phyloP scores from a whole-genome alignment of 805 yeast species.

The Cyberlindnera veronae region DNA sequence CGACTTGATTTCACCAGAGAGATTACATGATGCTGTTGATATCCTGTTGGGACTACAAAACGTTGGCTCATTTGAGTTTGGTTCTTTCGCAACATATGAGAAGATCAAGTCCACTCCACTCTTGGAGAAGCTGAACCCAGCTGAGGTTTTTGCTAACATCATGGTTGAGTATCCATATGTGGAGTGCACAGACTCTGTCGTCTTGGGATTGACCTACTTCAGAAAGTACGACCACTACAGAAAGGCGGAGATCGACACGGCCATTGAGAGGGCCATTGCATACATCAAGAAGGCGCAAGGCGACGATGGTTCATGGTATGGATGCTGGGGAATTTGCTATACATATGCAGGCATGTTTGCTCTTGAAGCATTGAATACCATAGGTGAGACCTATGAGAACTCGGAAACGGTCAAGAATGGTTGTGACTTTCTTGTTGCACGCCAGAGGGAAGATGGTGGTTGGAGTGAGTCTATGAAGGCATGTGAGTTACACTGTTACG shows the following conservation, averaged over 20 bases:
- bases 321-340: conserved; percentile 96
- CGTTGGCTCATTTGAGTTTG: conserved; percentile 71
- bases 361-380: conserved; percentile 78
- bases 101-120: conserved; percentile 74
- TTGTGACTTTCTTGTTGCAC: conserved; percentile 75
- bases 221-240: conserved; percentile 63
- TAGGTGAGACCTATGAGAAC: conserved; percentile 59
- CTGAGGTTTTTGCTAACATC: conserved; percentile 96
- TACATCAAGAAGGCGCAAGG: conserved; percentile 70
- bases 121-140: conserved; percentile 83
- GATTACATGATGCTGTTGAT: conserved; percentile 69
- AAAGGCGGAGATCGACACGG: conserved; percentile 56
- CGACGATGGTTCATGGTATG: conserved; percentile 94
- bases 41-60: conserved; percentile 76
- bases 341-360: conserved; percentile 99
- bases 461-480: conserved; percentile 97
- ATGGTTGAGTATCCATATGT: conserved; percentile 99
- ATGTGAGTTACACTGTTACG: conserved; percentile 75
- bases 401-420: conserved; percentile 64
- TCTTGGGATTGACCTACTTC: conserved; percentile 82
- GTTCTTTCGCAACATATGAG: conserved; percentile 93
- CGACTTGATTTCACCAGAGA: conserved; percentile 49
- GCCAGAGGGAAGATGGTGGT: conserved; percentile 88
- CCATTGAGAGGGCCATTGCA: conserved; percentile 69
- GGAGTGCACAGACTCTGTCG: conserved; percentile 95